Evolutionary conservation across 805 yeast genomes (phyloP), one percentile per base, ranked within the genome.

Genomic region (Kazachstania psychrophila): DNA sequence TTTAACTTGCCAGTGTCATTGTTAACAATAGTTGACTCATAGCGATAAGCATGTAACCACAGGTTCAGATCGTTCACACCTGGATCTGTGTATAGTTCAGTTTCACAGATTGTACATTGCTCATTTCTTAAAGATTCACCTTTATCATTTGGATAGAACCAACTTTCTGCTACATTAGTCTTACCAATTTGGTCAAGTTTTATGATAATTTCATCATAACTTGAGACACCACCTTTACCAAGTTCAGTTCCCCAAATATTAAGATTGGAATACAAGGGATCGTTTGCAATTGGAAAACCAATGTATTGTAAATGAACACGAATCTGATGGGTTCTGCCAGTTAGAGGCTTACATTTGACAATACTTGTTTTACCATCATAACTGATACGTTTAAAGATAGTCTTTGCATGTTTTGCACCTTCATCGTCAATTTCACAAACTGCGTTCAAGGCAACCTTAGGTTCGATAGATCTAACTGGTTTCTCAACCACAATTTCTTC

Each of bases 301-400:
- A 92, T 48, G 46, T 69, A 80, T 59, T 88, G 96, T 39, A 92
- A 61, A 62, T 92, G 98, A 1, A 92, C 95, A 42, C 98, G 66
- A 34, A 92, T 87, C 56, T 89, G 98, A 58, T 89, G 98, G 0
- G 96, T 86, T 52, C 98, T 69, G 0, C 98, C 98, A 0, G 98
- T 89, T 13, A 72, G 62, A 1, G 98, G 98, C 45, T 66, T 71
- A 59, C 97, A 89, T 42, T 75, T 68, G 3, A 92, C 95, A 19
- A 92, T 68, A 75, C 58, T 58, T 14, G 49, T 65, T 48, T 68
- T 52, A 1, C 81, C 73, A 59, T 88, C 85, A 51, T 70, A 83
- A n/a, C 82, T 70, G 0, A 82, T 61, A 33, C 83, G 66, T 39
- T 57, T 63, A 60, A 89, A 92, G 11, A 65, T 56, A 0, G 98